Evolutionary conservation across 1,284 basidiomycete genomes (phyloP).

Genomic region (Leccinum fallax): DNA sequence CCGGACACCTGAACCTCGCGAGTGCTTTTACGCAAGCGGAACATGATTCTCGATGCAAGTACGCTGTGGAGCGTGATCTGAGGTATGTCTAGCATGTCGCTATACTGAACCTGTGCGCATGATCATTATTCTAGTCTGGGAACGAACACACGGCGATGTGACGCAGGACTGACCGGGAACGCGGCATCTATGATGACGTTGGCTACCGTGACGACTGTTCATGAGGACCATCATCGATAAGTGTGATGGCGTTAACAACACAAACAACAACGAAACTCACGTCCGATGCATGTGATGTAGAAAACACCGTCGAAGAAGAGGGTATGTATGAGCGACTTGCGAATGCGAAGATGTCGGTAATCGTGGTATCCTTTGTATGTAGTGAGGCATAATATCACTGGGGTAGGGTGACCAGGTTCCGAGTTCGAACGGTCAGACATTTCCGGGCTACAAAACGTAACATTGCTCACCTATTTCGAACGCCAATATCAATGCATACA

Average conservation of each 20-base stretch:
- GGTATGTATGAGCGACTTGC: not conserved
- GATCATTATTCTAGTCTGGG: not conserved
- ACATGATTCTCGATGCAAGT: constrained; percentile 1
- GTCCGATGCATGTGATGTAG: not conserved
- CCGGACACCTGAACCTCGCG: not conserved
- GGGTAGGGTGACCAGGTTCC: not conserved
- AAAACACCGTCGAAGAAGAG: not conserved
- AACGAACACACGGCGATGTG: not conserved
- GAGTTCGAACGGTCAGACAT: not conserved
- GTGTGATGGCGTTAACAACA: not conserved
- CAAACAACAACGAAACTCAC: not conserved
- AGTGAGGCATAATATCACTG: not conserved
- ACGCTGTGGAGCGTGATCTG: constrained; percentile 1
- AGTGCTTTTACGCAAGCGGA: not conserved
- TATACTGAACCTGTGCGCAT: not conserved
- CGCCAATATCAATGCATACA: not conserved
- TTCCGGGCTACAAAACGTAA: not conserved
- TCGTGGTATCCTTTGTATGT: not conserved
- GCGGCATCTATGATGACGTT: not conserved
- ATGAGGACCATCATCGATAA: not conserved
- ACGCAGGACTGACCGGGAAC: not conserved
- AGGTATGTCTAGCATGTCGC: not conserved
- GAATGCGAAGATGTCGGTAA: not conserved
- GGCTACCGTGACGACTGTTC: not conserved
- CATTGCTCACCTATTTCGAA: not conserved